phyloP scores from a whole-genome alignment of 164 flowering plant species.

The Litsea cubeba region DNA sequence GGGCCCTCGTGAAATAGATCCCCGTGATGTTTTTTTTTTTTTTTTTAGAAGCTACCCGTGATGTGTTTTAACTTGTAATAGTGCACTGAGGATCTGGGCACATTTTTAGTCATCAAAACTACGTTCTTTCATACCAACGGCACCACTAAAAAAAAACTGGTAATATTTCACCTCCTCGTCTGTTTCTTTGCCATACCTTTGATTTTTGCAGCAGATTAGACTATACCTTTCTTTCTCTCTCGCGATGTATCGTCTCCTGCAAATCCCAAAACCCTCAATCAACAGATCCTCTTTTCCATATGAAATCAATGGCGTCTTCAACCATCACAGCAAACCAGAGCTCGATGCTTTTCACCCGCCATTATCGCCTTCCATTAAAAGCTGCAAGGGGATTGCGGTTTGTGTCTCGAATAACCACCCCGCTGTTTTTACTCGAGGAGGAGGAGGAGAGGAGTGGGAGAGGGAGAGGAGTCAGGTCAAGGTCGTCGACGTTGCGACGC shows the following conservation, averaged over 20 bases:
- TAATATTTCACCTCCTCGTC: too few species aligned
- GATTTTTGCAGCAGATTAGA: too few species aligned
- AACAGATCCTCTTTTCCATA: background rate
- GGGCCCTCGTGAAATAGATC: too few species aligned
- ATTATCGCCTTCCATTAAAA: conserved; percentile 13
- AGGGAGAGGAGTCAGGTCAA: conserved; percentile 21
- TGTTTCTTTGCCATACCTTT: too few species aligned
- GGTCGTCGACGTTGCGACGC: conserved; percentile 62
- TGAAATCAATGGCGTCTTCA: conserved; percentile 5
- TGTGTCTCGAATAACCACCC: conserved; percentile 17
- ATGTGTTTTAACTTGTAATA: too few species aligned
- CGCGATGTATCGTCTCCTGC: conserved; percentile 7
- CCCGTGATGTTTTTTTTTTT: too few species aligned
- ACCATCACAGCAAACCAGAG: conserved; percentile 9
- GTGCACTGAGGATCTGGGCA: too few species aligned
- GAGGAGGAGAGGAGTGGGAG: conserved; percentile 13
- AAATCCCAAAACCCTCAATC: conserved; percentile 15
- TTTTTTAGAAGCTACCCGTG: too few species aligned
- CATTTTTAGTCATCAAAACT: too few species aligned
- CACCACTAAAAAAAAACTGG: too few species aligned
- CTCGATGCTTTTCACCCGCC: conserved; percentile 10
- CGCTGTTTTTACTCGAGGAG: background rate
- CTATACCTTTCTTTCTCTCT: background rate
- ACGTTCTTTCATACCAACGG: too few species aligned
- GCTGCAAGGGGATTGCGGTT: conserved; percentile 24